phyloP scores from a whole-genome alignment of 2,329 filamentous ascomycete species.

The Claviceps sp. region DNA sequence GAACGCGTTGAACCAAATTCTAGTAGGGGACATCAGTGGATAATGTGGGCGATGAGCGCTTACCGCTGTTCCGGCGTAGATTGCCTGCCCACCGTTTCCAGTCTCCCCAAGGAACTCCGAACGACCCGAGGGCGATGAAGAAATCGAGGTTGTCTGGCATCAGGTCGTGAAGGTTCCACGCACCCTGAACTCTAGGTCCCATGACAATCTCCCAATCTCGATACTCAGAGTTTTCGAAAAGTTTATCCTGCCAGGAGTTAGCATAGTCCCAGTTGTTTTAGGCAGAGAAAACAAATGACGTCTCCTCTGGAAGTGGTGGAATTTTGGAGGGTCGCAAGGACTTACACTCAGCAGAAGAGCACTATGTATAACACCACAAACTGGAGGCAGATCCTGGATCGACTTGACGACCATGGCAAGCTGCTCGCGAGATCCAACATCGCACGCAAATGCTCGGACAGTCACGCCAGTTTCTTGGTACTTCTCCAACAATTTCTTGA shows the following conservation, averaged over 20 bases:
- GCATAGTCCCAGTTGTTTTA: background rate
- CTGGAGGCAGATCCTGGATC: conserved; percentile 11
- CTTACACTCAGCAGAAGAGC: conserved; percentile 24
- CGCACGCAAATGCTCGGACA: conserved; percentile 18
- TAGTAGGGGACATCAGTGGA: background rate
- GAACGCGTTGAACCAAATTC: background rate
- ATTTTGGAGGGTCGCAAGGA: background rate
- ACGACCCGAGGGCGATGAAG: conserved; percentile 29
- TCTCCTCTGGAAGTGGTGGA: background rate
- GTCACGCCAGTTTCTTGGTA: conserved; percentile 17
- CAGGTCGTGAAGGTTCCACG: conserved; percentile 25
- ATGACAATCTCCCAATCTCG: conserved; percentile 19
- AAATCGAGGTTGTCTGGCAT: conserved; percentile 19
- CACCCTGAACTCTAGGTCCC: conserved; percentile 24
- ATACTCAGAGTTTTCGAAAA: conserved; percentile 22
- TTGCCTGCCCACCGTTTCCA: conserved; percentile 35
- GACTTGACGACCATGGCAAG: conserved; percentile 1
- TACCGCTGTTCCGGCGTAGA: conserved; percentile 26
- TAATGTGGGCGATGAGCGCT: background rate
- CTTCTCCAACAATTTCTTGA: conserved; percentile 1
- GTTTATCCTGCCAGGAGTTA: conserved; percentile 12
- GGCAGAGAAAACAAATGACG: background rate
- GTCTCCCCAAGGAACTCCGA: conserved; percentile 28
- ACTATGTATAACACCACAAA: conserved; percentile 14
- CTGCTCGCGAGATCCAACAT: conserved; percentile 23